These are phyloP conservation scores for Metschnikowia amazonensis DNA, from an alignment of 805 yeast genomes.

Conservation along the genomic window DNA sequence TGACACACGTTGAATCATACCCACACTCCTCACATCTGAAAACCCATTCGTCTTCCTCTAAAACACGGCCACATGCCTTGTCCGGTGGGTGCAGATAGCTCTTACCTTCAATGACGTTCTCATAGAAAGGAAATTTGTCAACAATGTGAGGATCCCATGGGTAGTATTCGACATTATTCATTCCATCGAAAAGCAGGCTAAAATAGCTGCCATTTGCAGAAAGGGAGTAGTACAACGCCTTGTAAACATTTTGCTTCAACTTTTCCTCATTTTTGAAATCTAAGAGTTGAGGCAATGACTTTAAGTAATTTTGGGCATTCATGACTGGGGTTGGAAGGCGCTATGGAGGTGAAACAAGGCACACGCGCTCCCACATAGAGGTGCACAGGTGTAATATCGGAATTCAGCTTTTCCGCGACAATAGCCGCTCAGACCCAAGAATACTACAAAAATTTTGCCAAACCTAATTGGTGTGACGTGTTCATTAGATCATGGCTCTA, in stretches of 20 bases:
- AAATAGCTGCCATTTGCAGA: constrained; percentile 16
- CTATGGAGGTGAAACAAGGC: background rate
- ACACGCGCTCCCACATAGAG: background rate
- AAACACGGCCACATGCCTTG: constrained; percentile 66
- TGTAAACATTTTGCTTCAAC: constrained; percentile 20
- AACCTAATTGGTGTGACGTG: background rate
- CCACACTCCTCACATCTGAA: constrained; percentile 77
- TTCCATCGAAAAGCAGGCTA: constrained; percentile 12
- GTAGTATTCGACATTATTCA: background rate
- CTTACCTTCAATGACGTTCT: background rate
- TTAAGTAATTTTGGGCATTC: constrained; percentile 1
- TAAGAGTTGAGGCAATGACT: constrained; percentile 11
- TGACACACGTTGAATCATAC: constrained; percentile 71
- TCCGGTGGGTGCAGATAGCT: constrained; percentile 46
- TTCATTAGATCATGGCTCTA: background rate
- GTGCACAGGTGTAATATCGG: background rate
- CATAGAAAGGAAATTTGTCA: constrained; percentile 10
- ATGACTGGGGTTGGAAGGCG: background rate
- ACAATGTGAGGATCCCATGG: constrained; percentile 7
- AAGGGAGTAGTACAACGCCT: constrained; percentile 28
- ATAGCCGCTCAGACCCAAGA: background rate
- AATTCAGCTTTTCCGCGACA: background rate
- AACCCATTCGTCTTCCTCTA: constrained; percentile 59
- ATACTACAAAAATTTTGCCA: background rate
- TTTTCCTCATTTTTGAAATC: constrained; percentile 6